Base-by-base conservation (phyloP, 2,329 filamentous ascomycete genomes). In the Stachybotrys chlorohalonatus region DNA sequence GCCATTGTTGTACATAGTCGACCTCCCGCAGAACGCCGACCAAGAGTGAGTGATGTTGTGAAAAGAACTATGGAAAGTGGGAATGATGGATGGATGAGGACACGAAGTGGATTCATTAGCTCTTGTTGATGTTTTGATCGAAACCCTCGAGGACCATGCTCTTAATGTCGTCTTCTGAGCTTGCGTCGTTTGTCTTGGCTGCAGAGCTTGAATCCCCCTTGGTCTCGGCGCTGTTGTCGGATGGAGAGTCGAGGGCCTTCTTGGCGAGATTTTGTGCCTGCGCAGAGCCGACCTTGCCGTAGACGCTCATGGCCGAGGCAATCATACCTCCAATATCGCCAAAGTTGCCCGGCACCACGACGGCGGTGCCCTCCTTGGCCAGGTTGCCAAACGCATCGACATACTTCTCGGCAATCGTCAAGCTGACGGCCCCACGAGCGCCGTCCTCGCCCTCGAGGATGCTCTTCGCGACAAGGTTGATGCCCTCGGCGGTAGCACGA, bases 261-360 rank as follows among this genome's bases (percentile, higher is more conserved):
- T 78, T 78, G 6, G 84, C 82, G 70, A 89, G 79, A 11, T 78
- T 77, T 67, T 82, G 86, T 31, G 84, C 82, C 72, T 96, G 90
- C 1, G 86, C 83, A 65, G 93, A 83, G 62, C 84, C 90, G 49
- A 99, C 89, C 70, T 95, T 96, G 56, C 93, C 90, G 70, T 96
- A 99, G 16, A 99, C 92, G 54, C 91, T 88, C 78, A 99, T 85
- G 2, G 92, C 94, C 16, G 90, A 95, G 46, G 94, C 92, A 70
- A 99, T 97, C 92, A 99, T 96, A 62, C 90, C 85, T 54, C 90
- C 87, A 63, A 99, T 92, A 68, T 99, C 94, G 57, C 94, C 94
- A 45, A 99, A 90, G 66, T 99, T 97, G 11, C 94, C 94, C 1
- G 94, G 94, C 13, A 99, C 92, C 17, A 99, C 90, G 31, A 99